phyloP scores from a whole-genome alignment of 2,329 filamentous ascomycete species.

The Onygena corvina region DNA sequence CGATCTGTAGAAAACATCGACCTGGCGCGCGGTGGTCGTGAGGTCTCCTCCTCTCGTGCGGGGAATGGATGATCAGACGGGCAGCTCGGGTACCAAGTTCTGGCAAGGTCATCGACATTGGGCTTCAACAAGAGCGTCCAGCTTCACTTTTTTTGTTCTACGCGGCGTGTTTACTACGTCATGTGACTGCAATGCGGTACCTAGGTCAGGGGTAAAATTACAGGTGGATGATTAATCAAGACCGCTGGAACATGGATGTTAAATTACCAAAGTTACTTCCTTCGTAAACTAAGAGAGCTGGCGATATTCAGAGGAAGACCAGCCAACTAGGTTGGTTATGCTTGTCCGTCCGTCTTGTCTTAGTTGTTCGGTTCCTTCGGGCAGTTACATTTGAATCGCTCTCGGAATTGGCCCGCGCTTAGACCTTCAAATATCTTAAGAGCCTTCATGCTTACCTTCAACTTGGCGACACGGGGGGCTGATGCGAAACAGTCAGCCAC shows the following conservation, averaged over 20 bases:
- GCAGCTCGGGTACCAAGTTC: not conserved
- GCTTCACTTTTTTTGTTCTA: conserved; percentile 15
- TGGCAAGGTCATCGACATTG: not conserved
- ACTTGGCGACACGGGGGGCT: conserved; percentile 62
- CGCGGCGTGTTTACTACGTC: conserved; percentile 17
- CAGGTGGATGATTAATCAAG: conserved; percentile 1
- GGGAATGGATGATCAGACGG: not conserved
- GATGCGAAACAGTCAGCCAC: conserved; percentile 50
- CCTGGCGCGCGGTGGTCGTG: conserved; percentile 14
- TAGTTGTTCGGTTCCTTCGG: conserved; percentile 7
- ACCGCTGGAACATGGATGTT: conserved; percentile 3
- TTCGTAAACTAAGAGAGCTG: no score
- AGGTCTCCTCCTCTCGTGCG: not conserved
- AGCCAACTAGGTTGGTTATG: not conserved
- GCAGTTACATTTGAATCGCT: conserved; percentile 54
- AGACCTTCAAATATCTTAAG: conserved; percentile 38
- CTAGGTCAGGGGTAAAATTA: conserved; percentile 7
- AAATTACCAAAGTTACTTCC: no score
- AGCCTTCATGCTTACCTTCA: conserved; percentile 37
- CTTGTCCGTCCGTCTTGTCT: not conserved
- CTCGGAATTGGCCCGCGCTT: conserved; percentile 47
- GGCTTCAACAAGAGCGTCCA: not conserved
- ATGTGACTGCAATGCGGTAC: conserved; percentile 9
- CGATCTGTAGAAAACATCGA: conserved; percentile 14
- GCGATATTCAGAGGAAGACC: no score